A percentile compares a stretch with the other conserved stretches of the same genome.
Evolutionary conservation across 768 basidiomycete genomes (phyloP).

Genomic region (Auriscalpium orientale): DNA sequence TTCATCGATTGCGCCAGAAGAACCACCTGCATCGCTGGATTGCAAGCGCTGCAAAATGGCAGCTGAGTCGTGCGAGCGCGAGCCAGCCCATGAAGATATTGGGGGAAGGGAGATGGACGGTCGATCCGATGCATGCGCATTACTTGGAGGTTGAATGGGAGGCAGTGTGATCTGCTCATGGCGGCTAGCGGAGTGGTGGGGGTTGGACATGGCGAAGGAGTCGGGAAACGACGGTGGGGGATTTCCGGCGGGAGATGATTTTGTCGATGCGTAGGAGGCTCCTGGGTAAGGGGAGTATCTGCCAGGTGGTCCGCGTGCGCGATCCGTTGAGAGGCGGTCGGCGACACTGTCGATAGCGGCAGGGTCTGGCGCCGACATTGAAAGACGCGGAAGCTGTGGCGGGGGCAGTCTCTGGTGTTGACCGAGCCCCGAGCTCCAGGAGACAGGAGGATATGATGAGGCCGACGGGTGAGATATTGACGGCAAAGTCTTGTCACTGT

Average conservation of each 20-base stretch:
- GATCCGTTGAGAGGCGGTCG: conserved; percentile 25
- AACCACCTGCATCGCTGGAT: background rate
- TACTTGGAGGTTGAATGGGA: conserved; percentile 32
- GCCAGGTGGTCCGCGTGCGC: conserved; percentile 19
- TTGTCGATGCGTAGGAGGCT: conserved; percentile 17
- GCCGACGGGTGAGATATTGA: background rate
- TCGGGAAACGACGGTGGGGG: conserved; percentile 27
- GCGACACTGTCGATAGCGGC: conserved; percentile 17
- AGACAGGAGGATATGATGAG: conserved; percentile 4
- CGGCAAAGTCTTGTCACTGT: conserved; percentile 2
- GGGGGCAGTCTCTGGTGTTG: background rate
- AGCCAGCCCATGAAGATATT: conserved; percentile 34
- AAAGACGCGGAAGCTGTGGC: conserved; percentile 1
- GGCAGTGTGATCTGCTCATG: conserved; percentile 34
- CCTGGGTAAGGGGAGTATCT: conserved; percentile 43
- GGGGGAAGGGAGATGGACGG: conserved; percentile 54
- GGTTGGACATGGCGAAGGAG: conserved; percentile 7
- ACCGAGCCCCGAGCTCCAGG: background rate
- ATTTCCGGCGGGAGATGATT: conserved; percentile 27
- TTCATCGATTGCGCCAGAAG: too few species aligned
- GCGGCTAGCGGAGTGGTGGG: conserved; percentile 9
- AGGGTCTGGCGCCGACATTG: conserved; percentile 11
- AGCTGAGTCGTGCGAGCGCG: conserved; percentile 9
- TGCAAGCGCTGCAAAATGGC: conserved; percentile 11
- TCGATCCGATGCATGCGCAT: conserved; percentile 21